Evolutionary conservation across 768 basidiomycete species (phyloP), one percentile per base, ranked within the genome.

Genomic region (Kwoniella botswanensis): DNA sequence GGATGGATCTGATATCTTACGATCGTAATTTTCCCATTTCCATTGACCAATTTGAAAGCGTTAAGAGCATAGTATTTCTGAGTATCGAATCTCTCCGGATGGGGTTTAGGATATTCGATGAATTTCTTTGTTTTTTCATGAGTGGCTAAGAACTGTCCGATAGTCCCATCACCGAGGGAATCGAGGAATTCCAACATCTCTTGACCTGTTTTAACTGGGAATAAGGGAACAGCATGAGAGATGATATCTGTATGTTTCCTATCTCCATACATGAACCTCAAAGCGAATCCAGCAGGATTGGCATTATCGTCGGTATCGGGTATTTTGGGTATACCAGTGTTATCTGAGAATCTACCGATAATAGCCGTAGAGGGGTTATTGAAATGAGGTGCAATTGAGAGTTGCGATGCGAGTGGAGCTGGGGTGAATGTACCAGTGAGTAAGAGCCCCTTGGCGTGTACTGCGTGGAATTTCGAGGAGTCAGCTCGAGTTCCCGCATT

Each of bases 161-260:
- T 29, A 2, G 64, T 54, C 3, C 65, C 65, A 18, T 24, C 70
- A 12, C 29, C 46, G 0, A 71, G n/a, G 6, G 75, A 73, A 1
- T 69, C n/a, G 41, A 72, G 50, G 66, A 76, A 71, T 17, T 63
- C 73, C 18, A 71, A 67, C 63, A 71, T 69, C 15, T 74, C 75
- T 3, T 29, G 66, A 43, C 73, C 75, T 7, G 66, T 74, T 44
- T 63, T 61, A 1, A 56, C 58, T 11, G 75, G 75, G 73, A 76
- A 76, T 15, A 59, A 64, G 29, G 66, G 67, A 3, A 73, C 70
- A 13, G 70, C 68, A 43, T 76, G 75, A 22, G 71, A 57, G 71
- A 76, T 58, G 70, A 76, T 76, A 63, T 76, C 75, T n/a, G 75
- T 76, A 63, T 76, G 75, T 15, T 18, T 24, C 35, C 63, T 59